Evolutionary conservation across 2,329 filamentous ascomycete species (phyloP), one percentile per base, ranked within the genome.

Genomic region (Colletotrichum shisoi): DNA sequence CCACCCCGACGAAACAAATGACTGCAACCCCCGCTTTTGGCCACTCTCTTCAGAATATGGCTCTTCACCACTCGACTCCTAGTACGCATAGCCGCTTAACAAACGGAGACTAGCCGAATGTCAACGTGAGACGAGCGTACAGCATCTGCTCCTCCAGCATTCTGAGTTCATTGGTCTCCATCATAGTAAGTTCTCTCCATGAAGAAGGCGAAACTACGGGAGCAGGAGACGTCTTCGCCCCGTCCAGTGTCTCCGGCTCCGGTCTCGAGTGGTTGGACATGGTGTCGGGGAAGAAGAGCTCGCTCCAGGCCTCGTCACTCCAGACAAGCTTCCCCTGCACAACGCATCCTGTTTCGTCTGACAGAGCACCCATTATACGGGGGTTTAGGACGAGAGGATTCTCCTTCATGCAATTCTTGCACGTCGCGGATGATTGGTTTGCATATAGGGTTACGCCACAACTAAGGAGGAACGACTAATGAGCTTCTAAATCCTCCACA

Each of bases 331-430:
- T 87, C 0, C 82, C 83, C 2, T 79, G 73, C 1, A 74, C 72
- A 9, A 88, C 79, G 40, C 78, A 79, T 5, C 84, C 86, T 0
- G 85, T 89, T 73, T 89, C 87, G 67, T 89, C 82, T 8, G 79
- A 57, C 2, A 83, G 70, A 0, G 72, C 73, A 9, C 80, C 79
- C 31, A 83, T 72, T 39, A 81, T 73, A 11, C 74, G 75, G 4
- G 81, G 77, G 69, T 83, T 84, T 3, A 80, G 72, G 8, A 70
- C 69, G 12, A 82, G 75, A 0, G 68, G 53, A 3, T 72, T 69
- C 3, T 69, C 52, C 11, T 59, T 71, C 13, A 71, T 63, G 67
- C 81, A 84, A 67, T 79, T 77, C 24, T 74, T 77, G 67, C 81
- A 83, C 12, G 70, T 73, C 1, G 73, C 77, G 0, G 65, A 70